Evolutionary conservation across 2,329 filamentous ascomycete species (phyloP).

Genomic region (Alternaria metachromatica): DNA sequence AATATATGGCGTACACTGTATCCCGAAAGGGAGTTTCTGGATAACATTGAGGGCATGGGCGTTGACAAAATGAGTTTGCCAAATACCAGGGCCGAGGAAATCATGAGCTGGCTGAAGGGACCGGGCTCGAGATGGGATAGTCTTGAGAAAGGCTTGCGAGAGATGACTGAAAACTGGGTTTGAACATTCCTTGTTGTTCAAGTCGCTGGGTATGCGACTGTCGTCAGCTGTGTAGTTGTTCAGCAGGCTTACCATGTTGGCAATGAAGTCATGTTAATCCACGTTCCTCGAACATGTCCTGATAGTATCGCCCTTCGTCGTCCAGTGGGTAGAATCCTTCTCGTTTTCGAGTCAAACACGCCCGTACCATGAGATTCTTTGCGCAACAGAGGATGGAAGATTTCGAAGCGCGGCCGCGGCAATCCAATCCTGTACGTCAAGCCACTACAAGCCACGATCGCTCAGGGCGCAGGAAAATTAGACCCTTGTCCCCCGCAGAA

Average conservation of each 20-base stretch:
- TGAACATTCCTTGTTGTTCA: not conserved
- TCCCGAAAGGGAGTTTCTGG: constrained; percentile 49
- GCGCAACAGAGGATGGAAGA: not conserved
- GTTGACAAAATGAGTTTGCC: constrained; percentile 26
- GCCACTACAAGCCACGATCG: not conserved
- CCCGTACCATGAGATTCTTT: not conserved
- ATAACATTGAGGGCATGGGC: constrained; percentile 23
- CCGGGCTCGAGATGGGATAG: constrained; percentile 36
- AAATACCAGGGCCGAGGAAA: constrained; percentile 31
- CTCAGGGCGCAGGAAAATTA: not conserved
- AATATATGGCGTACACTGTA: constrained; percentile 46
- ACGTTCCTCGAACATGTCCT: not conserved
- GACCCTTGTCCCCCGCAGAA: constrained; percentile 1
- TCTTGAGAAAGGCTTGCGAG: constrained; percentile 31
- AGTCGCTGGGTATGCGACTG: not conserved
- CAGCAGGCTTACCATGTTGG: not conserved
- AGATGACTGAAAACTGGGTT: constrained; percentile 18
- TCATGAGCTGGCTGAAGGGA: constrained; percentile 38
- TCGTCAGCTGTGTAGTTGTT: not conserved
- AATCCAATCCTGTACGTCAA: not conserved
- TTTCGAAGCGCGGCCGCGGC: not conserved
- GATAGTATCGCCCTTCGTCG: accelerated
- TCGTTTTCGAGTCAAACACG: not conserved
- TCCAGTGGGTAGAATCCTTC: not conserved
- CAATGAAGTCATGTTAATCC: not conserved